Base-by-base conservation (phyloP, 306 rosid genomes). In the Oemleria cerasiformis region DNA sequence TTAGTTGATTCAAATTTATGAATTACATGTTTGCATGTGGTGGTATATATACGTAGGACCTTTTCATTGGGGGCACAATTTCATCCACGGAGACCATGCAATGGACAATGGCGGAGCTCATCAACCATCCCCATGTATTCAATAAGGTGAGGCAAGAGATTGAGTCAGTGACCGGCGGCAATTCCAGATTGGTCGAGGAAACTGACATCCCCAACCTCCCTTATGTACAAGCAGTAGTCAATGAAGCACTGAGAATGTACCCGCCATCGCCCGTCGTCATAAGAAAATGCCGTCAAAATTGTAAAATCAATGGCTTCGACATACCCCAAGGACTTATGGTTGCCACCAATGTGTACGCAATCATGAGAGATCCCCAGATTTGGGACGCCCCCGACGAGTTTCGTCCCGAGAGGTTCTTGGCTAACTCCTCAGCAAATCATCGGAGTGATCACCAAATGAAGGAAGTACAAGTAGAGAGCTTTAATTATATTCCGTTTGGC, bases 81-180 rank as follows among this genome's bases (percentile, higher is more conserved):
- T 84, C 88, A 9, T 84, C 85, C 9, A 66, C 83, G 23, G 84
- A 83, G 77, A 80, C 80, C 0, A 84, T 79, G 85, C 88, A 82
- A 71, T 87, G 88, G 85, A 43, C 84, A 15, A 75, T 87, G 51
- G 84, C 87, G 0, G 87, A 87, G 63, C 87, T 84, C 62, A 78
- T 87, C 0, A 84, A 84, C 82, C 84, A 70, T 42, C 92, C 84
- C 1, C 50, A 76, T n/a, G 68, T 60, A n/a, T 82, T 87, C 78
- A 58, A 54, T 0, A 84, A 73, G 41, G 73, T 78, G 8, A 83
- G 87, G 73, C 73, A 76, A 11, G 91, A 82, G 71, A 82, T 84
- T 69, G 58, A 75, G 11, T 72, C 49, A 0, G 79, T 70, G 4
- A 25, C 30, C 30, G 65, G 77, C 4, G 84, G 81, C 3, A 60